Percentiles rank a stretch among this genome's conserved stretches.
Evolutionary conservation across 768 basidiomycete species (phyloP).

Genomic region (Lactarius evosmus): DNA sequence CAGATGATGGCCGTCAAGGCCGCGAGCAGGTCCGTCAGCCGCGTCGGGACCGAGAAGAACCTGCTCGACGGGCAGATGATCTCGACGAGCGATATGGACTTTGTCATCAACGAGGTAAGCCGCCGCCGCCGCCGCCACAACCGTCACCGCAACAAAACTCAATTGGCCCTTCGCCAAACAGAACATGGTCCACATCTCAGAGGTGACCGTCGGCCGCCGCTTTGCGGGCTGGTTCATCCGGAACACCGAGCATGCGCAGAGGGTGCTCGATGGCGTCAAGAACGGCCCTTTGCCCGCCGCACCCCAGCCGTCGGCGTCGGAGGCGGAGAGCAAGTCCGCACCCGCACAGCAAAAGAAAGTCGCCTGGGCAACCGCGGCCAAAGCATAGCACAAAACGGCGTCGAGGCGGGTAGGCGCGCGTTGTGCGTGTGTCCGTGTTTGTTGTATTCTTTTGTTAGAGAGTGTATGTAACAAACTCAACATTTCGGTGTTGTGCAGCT

Average conservation of each 20-base stretch:
- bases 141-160: too few species aligned
- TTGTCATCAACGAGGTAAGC: constrained; percentile 88
- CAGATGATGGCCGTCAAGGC: constrained; percentile 98
- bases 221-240: constrained; percentile 98
- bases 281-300: constrained; percentile 48
- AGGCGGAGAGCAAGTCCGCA: constrained; percentile 18
- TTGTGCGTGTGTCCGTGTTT: background rate
- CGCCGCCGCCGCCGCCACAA: background rate
- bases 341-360: constrained; percentile 24
- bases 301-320: background rate
- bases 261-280: constrained; percentile 77
- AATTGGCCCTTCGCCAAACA: too few species aligned
- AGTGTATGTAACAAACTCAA: too few species aligned
- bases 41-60: constrained; percentile 47
- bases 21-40: constrained; percentile 71
- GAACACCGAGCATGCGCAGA: constrained; percentile 88
- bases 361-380: constrained; percentile 20
- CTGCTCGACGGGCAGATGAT: constrained; percentile 84
- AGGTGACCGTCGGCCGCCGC: constrained; percentile 88
- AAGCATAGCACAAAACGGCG: constrained; percentile 2
- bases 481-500: too few species aligned
- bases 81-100: constrained; percentile 91
- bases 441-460: background rate
- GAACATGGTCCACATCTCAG: constrained; percentile 97
- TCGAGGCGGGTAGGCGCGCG: too few species aligned